These are phyloP conservation scores for Trametes cinnabarina DNA, from an alignment of 768 basidiomycete species.

Conservation along the genomic window DNA sequence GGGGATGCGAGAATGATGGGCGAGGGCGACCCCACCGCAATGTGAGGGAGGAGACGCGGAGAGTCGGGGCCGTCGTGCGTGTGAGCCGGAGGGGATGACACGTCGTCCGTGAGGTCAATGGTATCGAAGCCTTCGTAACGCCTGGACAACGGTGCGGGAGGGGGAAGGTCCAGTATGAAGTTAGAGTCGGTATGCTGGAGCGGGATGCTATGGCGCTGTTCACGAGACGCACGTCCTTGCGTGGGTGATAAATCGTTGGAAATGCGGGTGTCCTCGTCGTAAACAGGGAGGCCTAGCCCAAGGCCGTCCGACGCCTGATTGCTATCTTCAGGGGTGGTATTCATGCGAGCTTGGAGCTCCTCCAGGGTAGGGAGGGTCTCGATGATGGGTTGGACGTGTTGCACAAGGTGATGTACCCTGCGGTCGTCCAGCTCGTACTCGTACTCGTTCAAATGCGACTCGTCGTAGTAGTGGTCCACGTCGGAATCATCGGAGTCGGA, in stretches of 20 bases:
- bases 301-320: neutral
- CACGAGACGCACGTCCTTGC: neutral
- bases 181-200: neutral
- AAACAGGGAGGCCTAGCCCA: neutral
- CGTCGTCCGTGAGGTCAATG: constrained; percentile 10
- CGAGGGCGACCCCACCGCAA: constrained; percentile 5
- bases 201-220: neutral
- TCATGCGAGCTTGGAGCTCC: neutral
- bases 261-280: neutral
- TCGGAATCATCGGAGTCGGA: neutral
- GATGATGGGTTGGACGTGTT: neutral
- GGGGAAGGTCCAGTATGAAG: neutral
- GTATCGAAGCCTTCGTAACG: constrained; percentile 10
- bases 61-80: neutral
- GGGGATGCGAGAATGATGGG: constrained; percentile 7
- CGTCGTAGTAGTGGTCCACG: neutral
- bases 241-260: neutral
- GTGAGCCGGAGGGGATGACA: neutral
- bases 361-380: neutral
- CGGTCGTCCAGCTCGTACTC: neutral
- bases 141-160: neutral
- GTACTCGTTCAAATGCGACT: neutral
- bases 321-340: neutral
- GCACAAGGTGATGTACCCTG: neutral
- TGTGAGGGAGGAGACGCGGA: neutral